Evolutionary conservation across 305 asterid genomes (phyloP).

Genomic region (Solanum hybrid): DNA sequence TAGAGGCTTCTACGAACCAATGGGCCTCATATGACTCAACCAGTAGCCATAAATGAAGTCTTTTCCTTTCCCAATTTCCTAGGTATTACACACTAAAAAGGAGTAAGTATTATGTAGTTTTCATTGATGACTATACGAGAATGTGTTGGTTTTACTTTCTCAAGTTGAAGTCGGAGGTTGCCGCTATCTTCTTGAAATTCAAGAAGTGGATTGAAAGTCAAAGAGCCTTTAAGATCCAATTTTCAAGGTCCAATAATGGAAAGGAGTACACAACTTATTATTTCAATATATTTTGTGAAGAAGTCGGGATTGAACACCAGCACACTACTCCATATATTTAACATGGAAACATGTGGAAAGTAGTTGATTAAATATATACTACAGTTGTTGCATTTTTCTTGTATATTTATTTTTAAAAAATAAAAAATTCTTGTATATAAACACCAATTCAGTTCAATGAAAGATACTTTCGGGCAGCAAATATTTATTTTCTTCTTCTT

Average conservation of each 20-base stretch:
- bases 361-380: no score
- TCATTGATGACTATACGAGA: neutral
- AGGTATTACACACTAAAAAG: neutral
- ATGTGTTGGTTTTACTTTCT: neutral
- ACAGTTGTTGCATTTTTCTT: neutral
- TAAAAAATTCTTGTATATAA: neutral
- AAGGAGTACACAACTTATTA: neutral
- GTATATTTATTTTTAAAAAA: no score
- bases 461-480: neutral
- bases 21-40: neutral
- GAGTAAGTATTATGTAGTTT: neutral
- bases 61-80: neutral
- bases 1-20: neutral
- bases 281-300: neutral
- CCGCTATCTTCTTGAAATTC: neutral
- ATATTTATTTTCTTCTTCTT: neutral
- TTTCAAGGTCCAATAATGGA: neutral
- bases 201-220: neutral
- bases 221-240: neutral
- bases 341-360: neutral
- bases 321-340: neutral
- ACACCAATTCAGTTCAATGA: neutral
- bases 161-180: neutral
- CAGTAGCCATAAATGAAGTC: neutral
- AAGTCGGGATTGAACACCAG: neutral